A percentile compares a stretch with the other conserved stretches of the same genome.
These are phyloP conservation scores for Fusarium penzigii DNA, from an alignment of 2,329 filamentous ascomycete species.

Conservation along the genomic window DNA sequence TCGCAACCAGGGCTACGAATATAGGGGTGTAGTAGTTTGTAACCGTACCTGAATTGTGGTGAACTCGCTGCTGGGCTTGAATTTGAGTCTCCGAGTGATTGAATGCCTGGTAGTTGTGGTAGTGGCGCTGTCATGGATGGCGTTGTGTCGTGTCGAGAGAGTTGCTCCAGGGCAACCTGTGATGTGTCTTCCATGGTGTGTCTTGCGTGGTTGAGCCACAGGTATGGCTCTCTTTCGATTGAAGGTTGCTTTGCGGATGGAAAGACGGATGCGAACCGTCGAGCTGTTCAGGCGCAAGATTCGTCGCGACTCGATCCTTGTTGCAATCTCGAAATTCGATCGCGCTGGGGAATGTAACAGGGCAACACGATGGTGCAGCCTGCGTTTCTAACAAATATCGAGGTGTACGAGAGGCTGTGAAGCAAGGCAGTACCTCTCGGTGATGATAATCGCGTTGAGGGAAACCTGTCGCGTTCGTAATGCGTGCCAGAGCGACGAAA, in stretches of 20 bases:
- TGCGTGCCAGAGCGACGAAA: background rate
- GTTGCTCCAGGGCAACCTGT: slow-evolving; percentile 45
- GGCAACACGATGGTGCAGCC: too few relatives aligned
- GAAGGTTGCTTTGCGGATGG: background rate
- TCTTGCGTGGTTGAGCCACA: slow-evolving; percentile 14
- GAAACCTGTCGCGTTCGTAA: background rate
- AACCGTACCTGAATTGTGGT: slow-evolving; percentile 49
- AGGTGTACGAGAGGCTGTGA: background rate
- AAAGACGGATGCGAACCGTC: background rate
- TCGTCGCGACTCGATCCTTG: background rate
- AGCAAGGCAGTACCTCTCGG: background rate
- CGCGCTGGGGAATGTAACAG: background rate
- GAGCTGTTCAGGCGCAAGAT: background rate
- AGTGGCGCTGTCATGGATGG: slow-evolving; percentile 44
- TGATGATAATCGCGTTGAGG: background rate
- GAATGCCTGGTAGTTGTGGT: slow-evolving; percentile 49
- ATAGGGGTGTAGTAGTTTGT: background rate
- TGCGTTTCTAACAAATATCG: background rate
- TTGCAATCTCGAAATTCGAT: background rate
- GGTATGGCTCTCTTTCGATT: background rate
- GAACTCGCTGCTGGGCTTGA: slow-evolving; percentile 41
- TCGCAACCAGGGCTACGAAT: background rate
- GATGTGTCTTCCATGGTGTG: slow-evolving; percentile 48
- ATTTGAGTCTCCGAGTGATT: slow-evolving; percentile 41
- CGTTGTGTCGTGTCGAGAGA: slow-evolving; percentile 51